Base-by-base conservation (phyloP, 2,329 filamentous ascomycete species). In the Pseudocercospora macadamiae region DNA sequence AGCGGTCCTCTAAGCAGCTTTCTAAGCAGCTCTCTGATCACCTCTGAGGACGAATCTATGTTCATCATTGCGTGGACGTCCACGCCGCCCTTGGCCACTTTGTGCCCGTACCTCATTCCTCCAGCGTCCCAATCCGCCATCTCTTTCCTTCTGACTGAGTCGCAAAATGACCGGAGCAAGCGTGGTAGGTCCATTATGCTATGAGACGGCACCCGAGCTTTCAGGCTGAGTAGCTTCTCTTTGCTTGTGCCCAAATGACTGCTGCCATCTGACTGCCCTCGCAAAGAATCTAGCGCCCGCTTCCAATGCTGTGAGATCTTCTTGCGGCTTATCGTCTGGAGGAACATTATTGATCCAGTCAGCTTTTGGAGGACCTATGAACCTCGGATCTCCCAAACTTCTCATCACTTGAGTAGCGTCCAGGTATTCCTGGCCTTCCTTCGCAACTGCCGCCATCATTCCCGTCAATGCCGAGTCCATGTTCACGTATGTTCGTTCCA, bases 401-500 rank as follows among this genome's bases (percentile, higher is more conserved):
- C 42, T 34, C 45, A 53, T 14, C 16, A 44, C 48, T 34, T 60
- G 52, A 53, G 58, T 57, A 36, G 62, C 61, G 7, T 57, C 55
- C 34, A 60, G 51, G 28, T 65, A 57, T 28, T 60, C 54, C 18
- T 58, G 36, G 3, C 47, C 47, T 30, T 49, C 26, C 9, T 21
- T 34, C 7, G 8, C 14, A 12, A 65, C 57, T 25, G 55, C 65
- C n/a, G 54, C 52, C 39, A 55, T 64, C 51, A 65, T 64, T 21
- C 56, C 64, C 37, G 52, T 54, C 34, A 66, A 52, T 21, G 55
- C 54, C 16, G 58, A 53, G 25, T 67, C 64, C 66, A 69, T 68
- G 47, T 68, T 67, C 26, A 53, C 60, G 16, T 67, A 64, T 19
- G 62, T 67, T 61, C 61, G 56, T 39, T 65, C 62, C 32, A 64